Conservation (phyloP, 768 basidiomycete species). For the Kwoniella sp. region DNA sequence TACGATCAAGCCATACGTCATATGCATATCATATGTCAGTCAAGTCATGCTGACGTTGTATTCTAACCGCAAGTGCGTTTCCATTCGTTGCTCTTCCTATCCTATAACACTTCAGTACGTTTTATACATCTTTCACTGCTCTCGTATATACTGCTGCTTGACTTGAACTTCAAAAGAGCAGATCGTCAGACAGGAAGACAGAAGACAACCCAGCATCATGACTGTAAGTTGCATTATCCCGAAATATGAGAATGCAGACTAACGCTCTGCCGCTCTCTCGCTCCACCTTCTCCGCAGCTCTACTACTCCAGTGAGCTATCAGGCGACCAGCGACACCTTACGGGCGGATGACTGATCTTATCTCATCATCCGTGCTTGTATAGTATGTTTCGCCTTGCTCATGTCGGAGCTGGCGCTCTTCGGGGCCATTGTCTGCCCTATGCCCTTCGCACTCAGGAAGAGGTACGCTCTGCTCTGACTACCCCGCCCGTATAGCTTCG, state of each 20-base stretch:
- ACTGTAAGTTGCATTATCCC: not conserved
- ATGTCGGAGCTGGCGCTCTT: constrained; percentile 61
- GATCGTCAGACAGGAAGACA: not conserved
- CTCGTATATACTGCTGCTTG: too few relatives aligned
- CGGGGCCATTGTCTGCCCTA: constrained; percentile 60
- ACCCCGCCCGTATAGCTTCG: too few relatives aligned
- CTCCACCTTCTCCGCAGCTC: constrained; percentile 31
- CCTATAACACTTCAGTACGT: not conserved
- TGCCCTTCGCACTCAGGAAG: constrained; percentile 70
- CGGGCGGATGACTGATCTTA: not conserved
- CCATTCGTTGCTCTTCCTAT: not conserved
- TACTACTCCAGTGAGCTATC: constrained; percentile 48
- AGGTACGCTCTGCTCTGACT: constrained; percentile 43
- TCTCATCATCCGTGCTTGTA: not conserved
- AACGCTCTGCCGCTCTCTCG: not conserved
- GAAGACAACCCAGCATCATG: not conserved
- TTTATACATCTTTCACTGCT: not conserved
- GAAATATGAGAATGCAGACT: not conserved
- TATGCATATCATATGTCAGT: too few relatives aligned
- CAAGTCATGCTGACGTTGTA: too few relatives aligned
- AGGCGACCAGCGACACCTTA: not conserved
- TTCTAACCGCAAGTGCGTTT: not conserved
- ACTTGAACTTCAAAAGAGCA: too few relatives aligned
- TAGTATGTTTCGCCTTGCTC: constrained; percentile 74
- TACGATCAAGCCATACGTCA: too few relatives aligned